Evolutionary conservation across 306 rosid species (phyloP).

Genomic region (Betula pendula): DNA sequence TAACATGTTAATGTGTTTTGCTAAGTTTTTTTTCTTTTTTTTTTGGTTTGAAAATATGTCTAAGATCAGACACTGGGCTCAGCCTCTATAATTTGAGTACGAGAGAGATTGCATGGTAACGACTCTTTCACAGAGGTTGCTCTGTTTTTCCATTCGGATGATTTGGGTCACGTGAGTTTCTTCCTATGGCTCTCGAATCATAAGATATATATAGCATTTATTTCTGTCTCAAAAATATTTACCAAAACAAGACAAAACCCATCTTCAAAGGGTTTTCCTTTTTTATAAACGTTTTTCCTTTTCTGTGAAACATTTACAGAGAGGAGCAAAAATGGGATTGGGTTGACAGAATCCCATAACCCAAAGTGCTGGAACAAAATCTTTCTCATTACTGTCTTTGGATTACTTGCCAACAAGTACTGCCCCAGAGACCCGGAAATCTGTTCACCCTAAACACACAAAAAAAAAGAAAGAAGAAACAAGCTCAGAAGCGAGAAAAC

Average conservation of each 20-base stretch:
- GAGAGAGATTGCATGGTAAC: too few species aligned
- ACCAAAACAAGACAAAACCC: slow-evolving; percentile 24
- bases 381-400: not conserved
- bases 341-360: slow-evolving; percentile 20
- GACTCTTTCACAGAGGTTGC: too few species aligned
- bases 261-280: slow-evolving; percentile 26
- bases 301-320: slow-evolving; percentile 27
- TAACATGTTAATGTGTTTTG: too few species aligned
- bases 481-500: slow-evolving; percentile 26
- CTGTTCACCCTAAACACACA: not conserved
- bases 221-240: slow-evolving; percentile 27
- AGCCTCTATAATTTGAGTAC: too few species aligned
- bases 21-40: too few species aligned
- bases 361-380: not conserved
- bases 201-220: not conserved
- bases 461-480: not conserved
- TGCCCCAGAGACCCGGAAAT: slow-evolving; percentile 6
- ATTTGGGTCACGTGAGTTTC: slow-evolving; percentile 53
- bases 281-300: not conserved
- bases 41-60: too few species aligned
- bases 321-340: slow-evolving; percentile 26
- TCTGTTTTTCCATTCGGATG: not conserved
- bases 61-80: too few species aligned
- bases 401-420: slow-evolving; percentile 25
- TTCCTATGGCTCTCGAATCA: slow-evolving; percentile 20